Conservation (phyloP, 2,329 filamentous ascomycete species). For the Lachnellula suecica region DNA sequence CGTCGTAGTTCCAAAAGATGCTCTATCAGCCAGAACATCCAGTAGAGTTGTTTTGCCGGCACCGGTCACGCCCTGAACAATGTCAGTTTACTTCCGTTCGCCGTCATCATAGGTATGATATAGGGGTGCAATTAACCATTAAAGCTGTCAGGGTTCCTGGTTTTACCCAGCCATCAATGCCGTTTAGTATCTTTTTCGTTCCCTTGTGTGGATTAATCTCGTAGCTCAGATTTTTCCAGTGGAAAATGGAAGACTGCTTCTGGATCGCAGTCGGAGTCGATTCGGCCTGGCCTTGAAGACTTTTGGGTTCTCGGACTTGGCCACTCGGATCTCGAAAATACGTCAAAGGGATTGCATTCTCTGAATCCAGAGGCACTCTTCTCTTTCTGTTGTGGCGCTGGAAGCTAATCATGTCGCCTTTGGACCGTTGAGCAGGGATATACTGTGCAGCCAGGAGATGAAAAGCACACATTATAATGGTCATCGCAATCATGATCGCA, state of each 20-base stretch:
- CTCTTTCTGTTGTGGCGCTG: too few relatives aligned
- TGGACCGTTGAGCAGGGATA: slow-evolving; percentile 64
- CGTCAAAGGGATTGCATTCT: slow-evolving; percentile 13
- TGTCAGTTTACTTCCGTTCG: not conserved
- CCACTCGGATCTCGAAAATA: too few relatives aligned
- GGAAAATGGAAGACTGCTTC: slow-evolving; percentile 53
- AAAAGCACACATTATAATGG: slow-evolving; percentile 56
- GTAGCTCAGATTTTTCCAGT: slow-evolving; percentile 55
- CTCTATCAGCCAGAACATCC: slow-evolving; percentile 75
- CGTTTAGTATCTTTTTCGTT: slow-evolving; percentile 50
- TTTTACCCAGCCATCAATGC: too few relatives aligned
- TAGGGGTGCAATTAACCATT: slow-evolving; percentile 60
- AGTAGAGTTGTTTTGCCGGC: slow-evolving; percentile 85
- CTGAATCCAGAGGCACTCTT: slow-evolving; percentile 42
- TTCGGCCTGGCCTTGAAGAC: slow-evolving; percentile 17
- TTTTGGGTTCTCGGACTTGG: slow-evolving; percentile 33
- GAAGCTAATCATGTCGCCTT: slow-evolving; percentile 76
- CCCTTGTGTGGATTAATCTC: slow-evolving; percentile 69
- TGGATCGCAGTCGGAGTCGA: slow-evolving; percentile 28
- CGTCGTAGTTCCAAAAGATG: slow-evolving; percentile 83
- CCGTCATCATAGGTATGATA: not conserved
- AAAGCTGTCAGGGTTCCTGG: too few relatives aligned
- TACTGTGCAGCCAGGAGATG: slow-evolving; percentile 68
- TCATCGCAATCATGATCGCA: slow-evolving; percentile 66
- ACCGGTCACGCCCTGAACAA: slow-evolving; percentile 57